Percentiles rank a stretch among this genome's conserved stretches.
Evolutionary conservation across 2,329 filamentous ascomycete species (phyloP).

Genomic region (Rhinocladiella similis): DNA sequence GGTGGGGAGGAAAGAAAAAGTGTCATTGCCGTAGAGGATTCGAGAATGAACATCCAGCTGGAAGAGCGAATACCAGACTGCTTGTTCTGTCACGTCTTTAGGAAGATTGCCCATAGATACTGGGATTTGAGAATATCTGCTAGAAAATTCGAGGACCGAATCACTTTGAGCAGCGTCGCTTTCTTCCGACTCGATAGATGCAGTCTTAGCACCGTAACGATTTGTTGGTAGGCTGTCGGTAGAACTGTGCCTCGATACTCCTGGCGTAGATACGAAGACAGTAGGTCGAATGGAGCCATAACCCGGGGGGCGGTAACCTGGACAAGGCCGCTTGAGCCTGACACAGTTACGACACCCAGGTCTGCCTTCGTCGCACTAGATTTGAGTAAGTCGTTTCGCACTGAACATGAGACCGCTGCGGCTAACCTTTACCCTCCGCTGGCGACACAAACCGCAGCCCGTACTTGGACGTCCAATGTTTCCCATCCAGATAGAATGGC

Average conservation of each 20-base stretch:
- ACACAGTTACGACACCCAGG: slow-evolving; percentile 21
- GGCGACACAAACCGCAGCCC: slow-evolving; percentile 21
- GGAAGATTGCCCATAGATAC: slow-evolving; percentile 1
- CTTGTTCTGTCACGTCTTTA: slow-evolving; percentile 14
- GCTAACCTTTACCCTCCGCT: slow-evolving; percentile 22
- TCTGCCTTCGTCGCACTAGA: slow-evolving; percentile 22
- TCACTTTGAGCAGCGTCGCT: slow-evolving; percentile 11
- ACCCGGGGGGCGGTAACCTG: slow-evolving; percentile 20
- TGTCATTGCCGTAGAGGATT: slow-evolving; percentile 18
- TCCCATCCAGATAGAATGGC: slow-evolving; percentile 11
- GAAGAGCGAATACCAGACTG: slow-evolving; percentile 20
- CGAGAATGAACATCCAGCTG: slow-evolving; percentile 20
- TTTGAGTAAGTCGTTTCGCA: too few relatives aligned
- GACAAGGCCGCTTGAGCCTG: slow-evolving; percentile 22
- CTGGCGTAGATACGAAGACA: slow-evolving; percentile 7
- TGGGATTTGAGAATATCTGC: not conserved
- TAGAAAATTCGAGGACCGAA: not conserved
- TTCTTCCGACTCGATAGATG: slow-evolving; percentile 11
- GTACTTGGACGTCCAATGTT: slow-evolving; percentile 24
- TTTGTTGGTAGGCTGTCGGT: slow-evolving; percentile 6
- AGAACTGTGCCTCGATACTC: not conserved
- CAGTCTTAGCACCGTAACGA: not conserved
- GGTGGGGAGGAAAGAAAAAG: slow-evolving; percentile 15
- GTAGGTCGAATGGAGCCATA: slow-evolving; percentile 19
- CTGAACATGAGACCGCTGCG: not conserved